phyloP scores from a whole-genome alignment of 108 stramenopile species.

The Skeletonema marinoi region DNA sequence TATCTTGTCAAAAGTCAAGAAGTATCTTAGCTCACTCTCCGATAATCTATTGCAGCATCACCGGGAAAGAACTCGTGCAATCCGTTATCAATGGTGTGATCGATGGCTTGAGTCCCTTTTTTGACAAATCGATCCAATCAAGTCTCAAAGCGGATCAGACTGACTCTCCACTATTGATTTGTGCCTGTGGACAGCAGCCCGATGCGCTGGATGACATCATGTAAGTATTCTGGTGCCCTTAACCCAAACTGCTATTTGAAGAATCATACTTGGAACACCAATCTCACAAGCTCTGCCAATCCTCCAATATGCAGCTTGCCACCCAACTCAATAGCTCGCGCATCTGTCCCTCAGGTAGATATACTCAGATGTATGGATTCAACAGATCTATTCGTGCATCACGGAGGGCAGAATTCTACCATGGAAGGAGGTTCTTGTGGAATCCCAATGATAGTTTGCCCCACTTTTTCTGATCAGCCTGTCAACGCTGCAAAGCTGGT shows the following conservation, averaged over 20 bases:
- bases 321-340: conserved; percentile 18
- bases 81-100: conserved; percentile 26
- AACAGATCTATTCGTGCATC: conserved; percentile 22
- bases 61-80: conserved; percentile 28
- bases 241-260: too few species aligned
- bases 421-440: conserved; percentile 25
- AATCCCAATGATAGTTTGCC: conserved; percentile 17
- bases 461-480: conserved; percentile 23
- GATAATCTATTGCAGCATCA: conserved; percentile 1
- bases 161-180: conserved; percentile 6
- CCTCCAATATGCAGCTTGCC: background rate
- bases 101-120: conserved; percentile 8
- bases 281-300: too few species aligned
- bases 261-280: too few species aligned
- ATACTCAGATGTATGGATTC: conserved; percentile 22
- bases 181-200: conserved; percentile 9
- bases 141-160: conserved; percentile 21
- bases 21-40: background rate
- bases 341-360: conserved; percentile 28
- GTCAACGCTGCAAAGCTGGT: conserved; percentile 34
- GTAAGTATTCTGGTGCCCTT: background rate
- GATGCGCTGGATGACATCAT: conserved; percentile 3
- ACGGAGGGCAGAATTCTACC: conserved; percentile 18
- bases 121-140: background rate
- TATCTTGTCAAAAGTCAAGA: too few species aligned